Conservation (phyloP, 163 green algal genomes). For the Coccomyxa subellipsoidea region DNA sequence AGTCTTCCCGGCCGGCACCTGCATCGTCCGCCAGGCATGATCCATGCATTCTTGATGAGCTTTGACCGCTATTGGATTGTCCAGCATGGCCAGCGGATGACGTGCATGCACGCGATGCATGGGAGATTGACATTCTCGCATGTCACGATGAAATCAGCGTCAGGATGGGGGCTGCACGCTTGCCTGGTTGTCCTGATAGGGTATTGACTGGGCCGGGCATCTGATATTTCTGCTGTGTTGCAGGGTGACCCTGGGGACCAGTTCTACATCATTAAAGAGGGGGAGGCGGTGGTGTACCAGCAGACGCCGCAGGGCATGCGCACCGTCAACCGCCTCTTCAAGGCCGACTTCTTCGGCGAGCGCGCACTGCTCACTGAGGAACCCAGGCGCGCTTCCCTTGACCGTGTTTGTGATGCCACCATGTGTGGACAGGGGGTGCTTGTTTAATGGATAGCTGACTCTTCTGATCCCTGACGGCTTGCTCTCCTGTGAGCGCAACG, state of each 20-base stretch:
- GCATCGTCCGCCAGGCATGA: constrained; percentile 47
- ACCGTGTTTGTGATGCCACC: not conserved
- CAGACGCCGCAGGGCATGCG: constrained; percentile 48
- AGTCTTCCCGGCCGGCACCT: constrained; percentile 42
- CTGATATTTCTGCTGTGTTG: not conserved
- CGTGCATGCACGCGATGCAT: too few relatives aligned
- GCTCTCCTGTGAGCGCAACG: too few relatives aligned
- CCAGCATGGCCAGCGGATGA: not conserved
- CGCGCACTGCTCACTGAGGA: constrained; percentile 77
- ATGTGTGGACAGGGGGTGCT: too few relatives aligned
- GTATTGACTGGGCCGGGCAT: too few relatives aligned
- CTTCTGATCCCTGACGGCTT: too few relatives aligned
- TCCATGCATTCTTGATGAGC: not conserved
- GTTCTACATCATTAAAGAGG: constrained; percentile 96
- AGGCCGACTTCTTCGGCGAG: constrained; percentile 93
- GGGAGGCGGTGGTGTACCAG: constrained; percentile 86
- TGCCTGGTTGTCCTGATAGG: too few relatives aligned
- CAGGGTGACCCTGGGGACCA: constrained; percentile 86
- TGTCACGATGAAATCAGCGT: too few relatives aligned
- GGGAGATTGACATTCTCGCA: too few relatives aligned
- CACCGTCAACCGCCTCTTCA: constrained; percentile 93
- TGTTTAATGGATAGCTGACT: too few relatives aligned
- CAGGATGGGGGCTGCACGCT: too few relatives aligned
- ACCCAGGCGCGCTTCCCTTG: constrained; percentile 41
- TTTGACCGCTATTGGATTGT: not conserved